Base-by-base conservation (phyloP, 2,329 filamentous ascomycete species). In the Intubia oerlemansii region DNA sequence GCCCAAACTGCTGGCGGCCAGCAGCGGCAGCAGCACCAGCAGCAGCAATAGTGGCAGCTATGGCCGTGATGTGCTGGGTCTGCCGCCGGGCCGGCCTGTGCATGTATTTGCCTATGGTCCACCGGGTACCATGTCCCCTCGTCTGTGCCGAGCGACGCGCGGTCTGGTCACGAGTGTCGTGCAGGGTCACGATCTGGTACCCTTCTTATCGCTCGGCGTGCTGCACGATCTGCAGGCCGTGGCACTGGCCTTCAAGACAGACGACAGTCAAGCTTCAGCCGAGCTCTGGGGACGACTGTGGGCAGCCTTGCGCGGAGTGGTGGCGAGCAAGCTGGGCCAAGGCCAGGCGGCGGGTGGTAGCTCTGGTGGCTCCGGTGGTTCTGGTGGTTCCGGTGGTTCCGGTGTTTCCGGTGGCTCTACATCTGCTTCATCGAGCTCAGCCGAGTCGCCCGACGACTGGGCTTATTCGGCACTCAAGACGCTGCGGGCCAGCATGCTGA, bases 31-130 rank as follows among this genome's bases (percentile, higher is more conserved):
- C 9, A 27, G 20, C 15, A 18, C 12, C 1, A 21, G 23, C 1
- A 15, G 26, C 12, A 16, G 17, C 19, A 5, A 9, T 10, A 13
- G 12, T 4, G 5, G 8, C 1, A n/a, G n/a, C 2, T 8, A 14
- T 13, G 23, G 25, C 18, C 33, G 24, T 8, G 30, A 25, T 9
- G 32, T 32, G 7, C 33, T 35, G 6, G 59, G 55, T 12, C 56
- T 82, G 0, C 77, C 77, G 1, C 40, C 70, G 0, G 67, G 70
- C 11, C 62, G 77, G 1, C 70, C 73, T 4, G 74, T 82, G 13
- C 77, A 84, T 39, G 77, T 81, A 10, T 84, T 79, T 43, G 72
- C 77, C 6, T 84, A 81, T 43, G 77, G 77, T 0, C 70, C 76
- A 2, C 75, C 76, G 0, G 66, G 73, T 0, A 74, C 72, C 10